Evolutionary conservation across 1,139 yeast species (phyloP), one percentile per base, ranked within the genome.

Genomic region (Geotrichum fermentans): DNA sequence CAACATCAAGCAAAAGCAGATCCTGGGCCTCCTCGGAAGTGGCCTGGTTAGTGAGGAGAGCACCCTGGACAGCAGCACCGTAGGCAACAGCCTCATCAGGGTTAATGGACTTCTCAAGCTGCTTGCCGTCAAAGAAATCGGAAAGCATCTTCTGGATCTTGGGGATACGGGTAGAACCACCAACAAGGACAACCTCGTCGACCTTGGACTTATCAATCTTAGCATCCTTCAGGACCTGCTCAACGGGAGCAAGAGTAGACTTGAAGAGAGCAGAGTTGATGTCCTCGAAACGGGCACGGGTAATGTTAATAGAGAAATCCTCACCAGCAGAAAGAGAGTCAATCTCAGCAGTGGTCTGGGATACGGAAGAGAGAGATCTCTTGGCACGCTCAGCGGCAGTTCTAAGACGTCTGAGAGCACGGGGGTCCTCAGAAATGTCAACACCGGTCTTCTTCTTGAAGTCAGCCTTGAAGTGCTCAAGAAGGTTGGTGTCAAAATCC

Each of bases 1-100:
- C 92, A 71, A 90, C 97, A 80, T 90, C 97, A 77, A 90, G 85
- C 74, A 90, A 83, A 73, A 90, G 83, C 73, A 90, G 82, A 79
- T 90, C 97, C 80, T 90, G 87, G 75, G 97, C 84, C 79, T 89
- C 95, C 64, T 87, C 95, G 63, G 95, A 85, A 64, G 97, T 88
- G 67, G 95, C 86, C 80, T 88, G 95, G 78, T 96, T 96, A 65
- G 97, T 87, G 74, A 89, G 81, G 79, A 89, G 88, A 70, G 97
- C 97, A 82, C 96, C 97, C 82, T 90, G 97, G 65, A 87, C 96
- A 66, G 96, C 96, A 67, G 96, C 96, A 83, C 96, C 96, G 80
- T 87, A 87, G 69, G 96, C 96, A 74, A 87, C 96, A 71, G 96
- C 96, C 79, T 87, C 96, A 80, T 87, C 97, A 58, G 89, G 88